These are phyloP conservation scores for Physaria fendleri DNA, from an alignment of 345 rosid genomes.

Conservation along the genomic window DNA sequence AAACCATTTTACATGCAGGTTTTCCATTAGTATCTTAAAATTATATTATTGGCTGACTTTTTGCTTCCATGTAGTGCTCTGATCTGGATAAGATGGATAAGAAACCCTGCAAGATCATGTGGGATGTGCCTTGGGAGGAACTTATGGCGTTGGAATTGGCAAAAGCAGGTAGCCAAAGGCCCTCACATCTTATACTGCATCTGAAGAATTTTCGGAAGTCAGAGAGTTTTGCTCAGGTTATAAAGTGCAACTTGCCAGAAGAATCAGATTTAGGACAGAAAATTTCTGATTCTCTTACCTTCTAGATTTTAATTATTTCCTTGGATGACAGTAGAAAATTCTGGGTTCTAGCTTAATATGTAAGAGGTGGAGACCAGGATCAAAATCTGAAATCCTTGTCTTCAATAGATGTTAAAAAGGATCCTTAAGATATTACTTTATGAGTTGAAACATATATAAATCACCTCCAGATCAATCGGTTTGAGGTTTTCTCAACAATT, in stretches of 20 bases:
- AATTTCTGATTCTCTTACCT: background rate
- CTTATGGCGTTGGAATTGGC: constrained; percentile 94
- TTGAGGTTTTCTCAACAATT: background rate
- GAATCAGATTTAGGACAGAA: constrained; percentile 25
- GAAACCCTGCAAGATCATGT: constrained; percentile 86
- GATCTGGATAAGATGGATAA: constrained; percentile 75
- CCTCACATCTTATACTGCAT: constrained; percentile 89
- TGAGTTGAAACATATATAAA: background rate
- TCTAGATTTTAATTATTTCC: background rate
- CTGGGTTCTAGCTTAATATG: background rate
- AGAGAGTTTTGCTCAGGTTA: constrained; percentile 81
- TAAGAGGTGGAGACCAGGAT: background rate
- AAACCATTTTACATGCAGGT: background rate
- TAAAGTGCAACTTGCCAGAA: constrained; percentile 68
- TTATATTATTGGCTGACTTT: constrained; percentile 12
- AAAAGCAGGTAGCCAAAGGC: constrained; percentile 65
- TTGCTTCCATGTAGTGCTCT: constrained; percentile 46
- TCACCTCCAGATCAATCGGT: background rate
- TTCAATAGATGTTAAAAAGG: background rate
- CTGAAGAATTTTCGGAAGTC: constrained; percentile 73
- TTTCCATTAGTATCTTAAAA: background rate
- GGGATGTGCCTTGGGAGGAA: constrained; percentile 98
- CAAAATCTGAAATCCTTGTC: constrained; percentile 1
- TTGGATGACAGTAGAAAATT: background rate
- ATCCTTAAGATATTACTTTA: background rate